These are phyloP conservation scores for Pestalotiopsis fici DNA, from an alignment of 2,329 filamentous ascomycete genomes.

Conservation along the genomic window DNA sequence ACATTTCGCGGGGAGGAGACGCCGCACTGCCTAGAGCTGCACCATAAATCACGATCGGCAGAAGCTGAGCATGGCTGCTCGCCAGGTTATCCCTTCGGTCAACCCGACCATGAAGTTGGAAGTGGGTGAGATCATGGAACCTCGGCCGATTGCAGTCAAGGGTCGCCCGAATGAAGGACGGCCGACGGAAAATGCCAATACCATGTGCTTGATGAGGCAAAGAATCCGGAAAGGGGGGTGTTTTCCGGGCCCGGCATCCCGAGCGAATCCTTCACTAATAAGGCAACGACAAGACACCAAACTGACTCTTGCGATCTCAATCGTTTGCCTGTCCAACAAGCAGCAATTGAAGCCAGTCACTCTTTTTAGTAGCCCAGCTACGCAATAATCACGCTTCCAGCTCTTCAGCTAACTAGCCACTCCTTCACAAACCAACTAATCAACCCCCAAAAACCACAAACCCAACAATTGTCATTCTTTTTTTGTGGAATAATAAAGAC, in stretches of 20 bases:
- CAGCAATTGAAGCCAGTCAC: conserved; percentile 6
- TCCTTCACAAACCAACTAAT: background rate
- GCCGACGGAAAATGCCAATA: background rate
- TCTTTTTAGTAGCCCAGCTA: conserved; percentile 1
- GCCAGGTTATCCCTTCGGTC: background rate
- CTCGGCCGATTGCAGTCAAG: background rate
- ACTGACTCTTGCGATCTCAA: conserved; percentile 3
- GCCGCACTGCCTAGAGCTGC: background rate
- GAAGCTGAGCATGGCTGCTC: background rate
- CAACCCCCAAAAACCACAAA: background rate
- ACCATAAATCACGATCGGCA: background rate
- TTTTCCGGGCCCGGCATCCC: background rate
- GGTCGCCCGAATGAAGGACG: background rate
- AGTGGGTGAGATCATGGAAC: background rate
- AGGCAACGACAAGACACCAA: conserved; percentile 4
- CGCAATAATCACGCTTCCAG: conserved; percentile 6
- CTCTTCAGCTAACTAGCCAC: background rate
- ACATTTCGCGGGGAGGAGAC: conserved; percentile 3
- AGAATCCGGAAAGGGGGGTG: background rate
- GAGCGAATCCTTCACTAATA: conserved; percentile 3
- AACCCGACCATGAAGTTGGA: conserved; percentile 2
- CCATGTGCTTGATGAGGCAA: background rate
- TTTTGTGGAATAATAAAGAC: background rate
- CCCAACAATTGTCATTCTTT: background rate
- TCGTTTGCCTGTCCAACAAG: conserved; percentile 5